Base-by-base conservation (phyloP, 192 early-diverging fungal species). In the Allomyces macrogynus region DNA sequence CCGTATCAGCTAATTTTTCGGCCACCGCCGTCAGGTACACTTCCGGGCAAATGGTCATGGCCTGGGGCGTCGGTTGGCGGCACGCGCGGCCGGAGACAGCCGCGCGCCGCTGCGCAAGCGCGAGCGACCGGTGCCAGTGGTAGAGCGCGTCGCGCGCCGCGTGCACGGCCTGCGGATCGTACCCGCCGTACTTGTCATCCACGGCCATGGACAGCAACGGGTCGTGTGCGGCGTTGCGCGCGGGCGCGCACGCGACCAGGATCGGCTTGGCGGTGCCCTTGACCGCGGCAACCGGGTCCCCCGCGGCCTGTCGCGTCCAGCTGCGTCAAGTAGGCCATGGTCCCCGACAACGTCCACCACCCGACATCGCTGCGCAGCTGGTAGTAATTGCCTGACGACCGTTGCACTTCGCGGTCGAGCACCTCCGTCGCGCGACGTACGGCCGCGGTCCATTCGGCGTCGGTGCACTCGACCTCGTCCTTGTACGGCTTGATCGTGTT, bases 401-500 rank as follows among this genome's bases (percentile, higher is more conserved):
- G 79, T 22, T 81, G 75, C 20, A 98, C 73, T 68, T 93, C 88
- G 49, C 78, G 84, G 65, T 94, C 88, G 2, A 98, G 65, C 64
- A 91, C 69, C 0, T 69, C 69, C 12, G 84, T 77, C 3, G 93
- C 79, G 26, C 91, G 82, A 67, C 86, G 87, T 64, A 86, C 82
- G 16, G 89, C 95, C 65, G 94, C 91, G 20, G 75, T 74, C 95
- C 95, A 98, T 73, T 98, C 95, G 63, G 82, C 77, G 24, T 90
- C 88, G n/a, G 87, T 84, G 42, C 87, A 83, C 70, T 98, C 95
- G 14, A 96, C 88, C 74, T 98, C 95, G 67, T 92, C 92, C 77
- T 98, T 98, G 80, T 89, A 94, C 20, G 93, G 95, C 74, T 98
- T 98, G 74, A 98, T 93, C 2, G 92, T 95, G 77, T 96, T 98